Evolutionary conservation across 2,329 filamentous ascomycete species (phyloP).

Genomic region (Diplocarpon rosae): DNA sequence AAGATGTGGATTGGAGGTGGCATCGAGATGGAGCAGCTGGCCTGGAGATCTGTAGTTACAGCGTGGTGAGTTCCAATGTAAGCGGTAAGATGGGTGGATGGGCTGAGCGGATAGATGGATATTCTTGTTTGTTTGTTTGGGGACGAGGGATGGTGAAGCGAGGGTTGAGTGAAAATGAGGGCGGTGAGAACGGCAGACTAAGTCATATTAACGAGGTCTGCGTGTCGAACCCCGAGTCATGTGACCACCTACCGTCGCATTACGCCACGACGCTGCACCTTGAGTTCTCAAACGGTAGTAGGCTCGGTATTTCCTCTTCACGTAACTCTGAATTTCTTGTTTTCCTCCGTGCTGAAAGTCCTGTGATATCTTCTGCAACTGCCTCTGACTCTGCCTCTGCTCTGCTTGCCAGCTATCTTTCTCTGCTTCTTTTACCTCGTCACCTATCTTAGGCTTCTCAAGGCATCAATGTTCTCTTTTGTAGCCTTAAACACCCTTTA

Average conservation of each 20-base stretch:
- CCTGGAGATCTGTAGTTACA: background rate
- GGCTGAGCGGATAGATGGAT: too few species aligned
- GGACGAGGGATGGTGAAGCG: too few species aligned
- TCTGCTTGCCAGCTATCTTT: background rate
- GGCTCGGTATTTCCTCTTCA: background rate
- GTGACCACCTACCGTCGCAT: too few species aligned
- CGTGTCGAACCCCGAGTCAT: background rate
- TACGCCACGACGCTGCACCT: background rate
- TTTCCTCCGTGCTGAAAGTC: conserved; percentile 14
- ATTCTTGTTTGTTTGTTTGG: too few species aligned
- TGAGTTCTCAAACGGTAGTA: too few species aligned
- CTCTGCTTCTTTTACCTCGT: background rate
- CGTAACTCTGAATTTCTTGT: conserved; percentile 1
- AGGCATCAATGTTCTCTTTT: conserved; percentile 8
- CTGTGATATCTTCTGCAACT: background rate
- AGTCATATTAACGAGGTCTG: too few species aligned
- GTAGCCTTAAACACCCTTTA: conserved; percentile 1
- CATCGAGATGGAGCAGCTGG: background rate
- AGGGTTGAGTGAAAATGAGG: too few species aligned
- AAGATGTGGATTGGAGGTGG: conserved; percentile 50
- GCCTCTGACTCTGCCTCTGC: too few species aligned
- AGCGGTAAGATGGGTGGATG: too few species aligned
- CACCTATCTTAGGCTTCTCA: conserved; percentile 2
- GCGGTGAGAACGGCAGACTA: too few species aligned
- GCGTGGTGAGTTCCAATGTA: too few species aligned